phyloP scores from a whole-genome alignment of 2,329 filamentous ascomycete species.

The Mycosphaerelloides madeirae region DNA sequence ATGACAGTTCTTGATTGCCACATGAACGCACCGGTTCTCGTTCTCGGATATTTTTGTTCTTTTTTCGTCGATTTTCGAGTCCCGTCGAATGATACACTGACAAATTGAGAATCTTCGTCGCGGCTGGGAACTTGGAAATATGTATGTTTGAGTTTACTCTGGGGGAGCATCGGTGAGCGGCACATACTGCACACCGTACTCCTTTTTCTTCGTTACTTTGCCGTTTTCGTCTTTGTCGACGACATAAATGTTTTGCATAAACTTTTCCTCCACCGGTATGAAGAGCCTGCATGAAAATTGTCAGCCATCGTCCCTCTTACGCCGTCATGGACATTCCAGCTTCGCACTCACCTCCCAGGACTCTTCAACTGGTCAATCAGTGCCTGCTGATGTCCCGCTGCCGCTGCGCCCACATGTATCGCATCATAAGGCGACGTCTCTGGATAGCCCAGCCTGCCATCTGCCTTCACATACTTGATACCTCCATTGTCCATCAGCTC shows the following conservation, averaged over 20 bases:
- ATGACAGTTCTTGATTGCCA: too few species aligned
- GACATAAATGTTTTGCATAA: constrained; percentile 64
- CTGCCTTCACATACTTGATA: constrained; percentile 68
- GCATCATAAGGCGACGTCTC: constrained; percentile 68
- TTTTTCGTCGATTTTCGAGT: too few species aligned
- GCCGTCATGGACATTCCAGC: not conserved
- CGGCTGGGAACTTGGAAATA: too few species aligned
- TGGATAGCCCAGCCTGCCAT: constrained; percentile 49
- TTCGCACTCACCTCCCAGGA: constrained; percentile 58
- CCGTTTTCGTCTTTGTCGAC: constrained; percentile 68
- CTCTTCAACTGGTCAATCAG: constrained; percentile 71
- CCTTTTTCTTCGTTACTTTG: constrained; percentile 53
- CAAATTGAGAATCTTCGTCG: too few species aligned
- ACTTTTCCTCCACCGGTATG: constrained; percentile 63
- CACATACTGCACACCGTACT: constrained; percentile 72
- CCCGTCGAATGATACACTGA: too few species aligned
- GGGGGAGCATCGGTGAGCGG: constrained; percentile 65
- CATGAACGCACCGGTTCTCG: too few species aligned
- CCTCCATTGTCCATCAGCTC: constrained; percentile 58
- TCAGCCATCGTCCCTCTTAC: constrained; percentile 12
- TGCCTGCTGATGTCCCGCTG: constrained; percentile 64
- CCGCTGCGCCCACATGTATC: constrained; percentile 91
- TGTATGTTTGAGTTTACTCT: constrained; percentile 7
- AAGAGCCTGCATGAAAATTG: constrained; percentile 53
- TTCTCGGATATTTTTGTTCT: too few species aligned